These are phyloP conservation scores for Corylus heterophylla DNA, from an alignment of 306 rosid genomes.

Conservation along the genomic window DNA sequence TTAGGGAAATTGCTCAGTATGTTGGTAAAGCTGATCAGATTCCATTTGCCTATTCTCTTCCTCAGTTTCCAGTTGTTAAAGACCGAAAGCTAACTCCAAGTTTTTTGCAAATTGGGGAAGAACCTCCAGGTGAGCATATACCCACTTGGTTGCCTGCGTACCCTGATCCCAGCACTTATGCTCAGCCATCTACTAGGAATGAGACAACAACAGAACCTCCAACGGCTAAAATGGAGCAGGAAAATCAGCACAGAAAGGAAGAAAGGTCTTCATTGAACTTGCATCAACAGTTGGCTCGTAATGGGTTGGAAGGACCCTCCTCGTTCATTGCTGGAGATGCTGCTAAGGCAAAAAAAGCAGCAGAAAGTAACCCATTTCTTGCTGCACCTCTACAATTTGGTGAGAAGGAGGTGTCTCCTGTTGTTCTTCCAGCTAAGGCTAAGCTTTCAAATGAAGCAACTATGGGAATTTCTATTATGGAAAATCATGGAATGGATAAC, in stretches of 20 bases:
- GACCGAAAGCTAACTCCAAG: slow-evolving; percentile 56
- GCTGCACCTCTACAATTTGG: slow-evolving; percentile 68
- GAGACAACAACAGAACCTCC: slow-evolving; percentile 43
- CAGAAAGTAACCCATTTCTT: slow-evolving; percentile 70
- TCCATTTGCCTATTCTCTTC: slow-evolving; percentile 58
- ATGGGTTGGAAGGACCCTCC: slow-evolving; percentile 48
- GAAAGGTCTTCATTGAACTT: slow-evolving; percentile 46
- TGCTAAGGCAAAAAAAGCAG: slow-evolving; percentile 49
- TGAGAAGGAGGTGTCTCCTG: slow-evolving; percentile 67
- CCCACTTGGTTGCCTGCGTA: slow-evolving; percentile 88
- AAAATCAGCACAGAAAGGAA: slow-evolving; percentile 48
- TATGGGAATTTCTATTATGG: slow-evolving; percentile 34
- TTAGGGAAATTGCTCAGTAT: slow-evolving; percentile 51
- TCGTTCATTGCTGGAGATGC: slow-evolving; percentile 41
- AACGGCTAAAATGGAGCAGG: slow-evolving; percentile 41
- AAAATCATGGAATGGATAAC: slow-evolving; percentile 42
- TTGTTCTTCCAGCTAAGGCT: slow-evolving; percentile 59
- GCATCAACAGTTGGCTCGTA: slow-evolving; percentile 48
- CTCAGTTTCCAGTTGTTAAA: slow-evolving; percentile 65
- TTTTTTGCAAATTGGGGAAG: slow-evolving; percentile 55
- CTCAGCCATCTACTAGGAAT: slow-evolving; percentile 26
- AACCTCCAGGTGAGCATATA: slow-evolving; percentile 68
- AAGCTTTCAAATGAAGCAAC: slow-evolving; percentile 44
- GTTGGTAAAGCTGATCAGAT: slow-evolving; percentile 40
- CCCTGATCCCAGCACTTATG: slow-evolving; percentile 57